Evolutionary conservation across 192 early-diverging fungal genomes (phyloP), one percentile per base, ranked within the genome.

Genomic region (Entomortierella beljakovae): DNA sequence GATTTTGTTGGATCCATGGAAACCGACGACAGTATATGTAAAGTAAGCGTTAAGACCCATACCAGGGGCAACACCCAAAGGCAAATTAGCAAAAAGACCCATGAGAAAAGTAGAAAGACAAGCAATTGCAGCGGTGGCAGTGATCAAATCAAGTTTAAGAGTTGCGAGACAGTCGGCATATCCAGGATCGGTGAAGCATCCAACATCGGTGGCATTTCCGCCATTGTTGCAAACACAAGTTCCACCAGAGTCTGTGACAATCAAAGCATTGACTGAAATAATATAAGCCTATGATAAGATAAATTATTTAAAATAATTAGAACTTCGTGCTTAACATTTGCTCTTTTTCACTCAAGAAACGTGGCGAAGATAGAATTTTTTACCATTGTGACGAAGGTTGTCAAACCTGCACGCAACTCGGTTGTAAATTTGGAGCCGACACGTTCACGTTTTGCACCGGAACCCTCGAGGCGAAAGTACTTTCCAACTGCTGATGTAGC

Each of bases 31-130:
- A 7, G 91, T 94, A 70, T 93, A 95, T 8, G 93, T 88, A 80
- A 95, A 94, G 69, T 94, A 95, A 35, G 93, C 92, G 62, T 91
- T 94, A 18, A 94, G 79, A 42, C 94, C 94, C 90, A 95, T 90
- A 64, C 93, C 93, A 29, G 94, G 94, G 10, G 93, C 94, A 64
- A 95, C 70, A 34, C 90, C 92, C 68, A 95, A 80, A 1, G 94
- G 94, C 71, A 94, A 75, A 68, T 95, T 94, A 34, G 94, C 91
- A 46, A 91, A 80, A 20, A 87, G 50, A 64, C 91, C 90, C 85
- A 92, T 91, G 33, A 91, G 74, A 20, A 90, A 49, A 37, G 87
- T 87, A 1, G 90, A 75, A 51, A 94, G 82, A 71, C 87, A 86
- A 23, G 92, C 74, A 63, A 90, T 88, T 35, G 89, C 87, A 38